phyloP scores from a whole-genome alignment of 2,329 filamentous ascomycete genomes.

The Colletotrichum destructivum region DNA sequence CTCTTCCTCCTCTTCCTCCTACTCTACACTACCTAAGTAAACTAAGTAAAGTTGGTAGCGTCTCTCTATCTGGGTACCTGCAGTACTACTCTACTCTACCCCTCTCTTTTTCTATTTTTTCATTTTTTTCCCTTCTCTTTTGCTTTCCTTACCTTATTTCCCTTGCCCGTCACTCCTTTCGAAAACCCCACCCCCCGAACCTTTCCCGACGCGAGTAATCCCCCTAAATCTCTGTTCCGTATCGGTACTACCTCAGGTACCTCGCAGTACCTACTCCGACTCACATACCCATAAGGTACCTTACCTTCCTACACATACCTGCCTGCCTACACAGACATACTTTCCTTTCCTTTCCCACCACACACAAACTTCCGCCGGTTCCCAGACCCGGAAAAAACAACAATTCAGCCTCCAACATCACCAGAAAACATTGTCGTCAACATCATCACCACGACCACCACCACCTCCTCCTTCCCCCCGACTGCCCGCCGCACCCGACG shows the following conservation, averaged over 20 bases:
- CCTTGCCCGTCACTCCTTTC: conserved; percentile 1
- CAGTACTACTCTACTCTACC: neutral
- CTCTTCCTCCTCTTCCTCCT: too few relatives aligned
- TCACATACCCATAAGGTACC: too few relatives aligned
- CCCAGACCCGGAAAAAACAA: conserved; percentile 27
- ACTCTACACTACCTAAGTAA: neutral
- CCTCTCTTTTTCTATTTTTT: neutral
- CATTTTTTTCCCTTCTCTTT: neutral
- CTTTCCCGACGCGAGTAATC: conserved; percentile 30
- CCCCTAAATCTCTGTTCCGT: neutral
- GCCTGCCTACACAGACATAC: conserved; percentile 2
- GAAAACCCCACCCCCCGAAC: conserved; percentile 15
- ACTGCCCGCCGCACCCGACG: conserved; percentile 16
- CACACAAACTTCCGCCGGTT: conserved; percentile 25
- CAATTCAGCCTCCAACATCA: conserved; percentile 26
- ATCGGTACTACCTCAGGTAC: neutral
- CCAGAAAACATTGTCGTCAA: neutral
- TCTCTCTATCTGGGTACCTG: too few relatives aligned
- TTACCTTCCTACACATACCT: neutral
- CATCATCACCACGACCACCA: conserved; percentile 10
- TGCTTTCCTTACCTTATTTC: too few relatives aligned
- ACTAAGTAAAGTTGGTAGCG: too few relatives aligned
- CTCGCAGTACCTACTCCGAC: too few relatives aligned
- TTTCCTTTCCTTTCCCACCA: conserved; percentile 15
- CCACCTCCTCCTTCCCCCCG: neutral